phyloP scores from a whole-genome alignment of 1,284 basidiomycete species.

The Phlebopus sp. region DNA sequence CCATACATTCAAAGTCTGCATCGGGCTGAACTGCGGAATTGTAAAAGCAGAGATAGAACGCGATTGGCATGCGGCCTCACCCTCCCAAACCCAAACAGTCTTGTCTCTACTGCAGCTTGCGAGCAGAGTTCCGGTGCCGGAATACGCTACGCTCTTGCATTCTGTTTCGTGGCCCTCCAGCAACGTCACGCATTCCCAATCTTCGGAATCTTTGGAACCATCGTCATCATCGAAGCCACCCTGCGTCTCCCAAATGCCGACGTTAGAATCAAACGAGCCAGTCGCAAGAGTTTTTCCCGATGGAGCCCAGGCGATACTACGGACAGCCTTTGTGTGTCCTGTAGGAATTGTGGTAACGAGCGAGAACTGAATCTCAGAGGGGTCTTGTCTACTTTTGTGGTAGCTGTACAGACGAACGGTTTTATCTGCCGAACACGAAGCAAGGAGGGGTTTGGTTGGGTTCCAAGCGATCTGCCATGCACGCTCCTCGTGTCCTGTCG shows the following conservation, averaged over 20 bases:
- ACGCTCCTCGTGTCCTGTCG: slow-evolving; percentile 76
- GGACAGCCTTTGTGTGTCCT: slow-evolving; percentile 90
- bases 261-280: slow-evolving; percentile 92
- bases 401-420: slow-evolving; percentile 86
- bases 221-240: slow-evolving; percentile 44
- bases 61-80: slow-evolving; percentile 38
- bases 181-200: slow-evolving; percentile 86
- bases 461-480: slow-evolving; percentile 95
- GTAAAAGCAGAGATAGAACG: background rate
- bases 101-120: slow-evolving; percentile 96
- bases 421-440: slow-evolving; percentile 94
- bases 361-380: slow-evolving; percentile 43
- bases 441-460: slow-evolving; percentile 76
- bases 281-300: slow-evolving; percentile 89
- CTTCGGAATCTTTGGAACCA: slow-evolving; percentile 35
- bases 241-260: slow-evolving; percentile 87
- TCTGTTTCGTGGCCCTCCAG: slow-evolving; percentile 98
- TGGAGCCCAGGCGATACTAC: slow-evolving; percentile 87
- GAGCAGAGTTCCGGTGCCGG: slow-evolving; percentile 73
- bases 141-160: slow-evolving; percentile 94
- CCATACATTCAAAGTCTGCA: slow-evolving; percentile 93
- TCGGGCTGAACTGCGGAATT: slow-evolving; percentile 77
- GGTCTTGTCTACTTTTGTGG: slow-evolving; percentile 32
- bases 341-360: slow-evolving; percentile 69
- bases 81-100: slow-evolving; percentile 99